Evolutionary conservation across 768 basidiomycete species (phyloP).

Genomic region (Rhodotorula kratochvilovae): DNA sequence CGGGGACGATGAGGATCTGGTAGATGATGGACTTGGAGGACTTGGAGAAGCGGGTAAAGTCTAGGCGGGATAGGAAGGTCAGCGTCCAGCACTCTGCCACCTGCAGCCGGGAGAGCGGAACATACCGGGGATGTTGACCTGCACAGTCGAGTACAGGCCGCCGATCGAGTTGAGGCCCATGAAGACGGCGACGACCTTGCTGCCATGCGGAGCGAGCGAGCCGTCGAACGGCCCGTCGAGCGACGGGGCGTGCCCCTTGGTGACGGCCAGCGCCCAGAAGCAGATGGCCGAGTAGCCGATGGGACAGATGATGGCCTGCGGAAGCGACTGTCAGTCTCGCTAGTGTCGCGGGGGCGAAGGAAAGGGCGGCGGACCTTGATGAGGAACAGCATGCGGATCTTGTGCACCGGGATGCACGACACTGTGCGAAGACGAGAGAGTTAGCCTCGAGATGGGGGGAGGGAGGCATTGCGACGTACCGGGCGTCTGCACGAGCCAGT

Average conservation of each 20-base stretch:
- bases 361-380: too few relatives aligned
- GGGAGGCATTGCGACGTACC: too few relatives aligned
- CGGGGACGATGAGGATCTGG: conserved; percentile 42
- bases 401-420: conserved; percentile 43
- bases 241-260: conserved; percentile 10
- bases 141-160: not conserved
- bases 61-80: too few relatives aligned
- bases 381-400: conserved; percentile 42
- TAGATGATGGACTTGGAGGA: conserved; percentile 33
- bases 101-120: too few relatives aligned
- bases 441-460: too few relatives aligned
- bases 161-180: not conserved
- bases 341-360: too few relatives aligned
- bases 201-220: conserved; percentile 36
- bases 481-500: conserved; percentile 35
- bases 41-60: conserved; percentile 42
- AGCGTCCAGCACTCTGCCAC: too few relatives aligned
- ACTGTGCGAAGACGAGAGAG: conserved; percentile 23
- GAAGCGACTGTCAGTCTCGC: too few relatives aligned
- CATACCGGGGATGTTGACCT: conserved; percentile 43
- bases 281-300: conserved; percentile 38
- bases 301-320: conserved; percentile 14
- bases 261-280: conserved; percentile 37
- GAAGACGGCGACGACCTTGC: conserved; percentile 12
- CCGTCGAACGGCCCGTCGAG: conserved; percentile 15